These are phyloP conservation scores for Fusarium sp. DNA, from an alignment of 2,329 filamentous ascomycete genomes.

Conservation along the genomic window DNA sequence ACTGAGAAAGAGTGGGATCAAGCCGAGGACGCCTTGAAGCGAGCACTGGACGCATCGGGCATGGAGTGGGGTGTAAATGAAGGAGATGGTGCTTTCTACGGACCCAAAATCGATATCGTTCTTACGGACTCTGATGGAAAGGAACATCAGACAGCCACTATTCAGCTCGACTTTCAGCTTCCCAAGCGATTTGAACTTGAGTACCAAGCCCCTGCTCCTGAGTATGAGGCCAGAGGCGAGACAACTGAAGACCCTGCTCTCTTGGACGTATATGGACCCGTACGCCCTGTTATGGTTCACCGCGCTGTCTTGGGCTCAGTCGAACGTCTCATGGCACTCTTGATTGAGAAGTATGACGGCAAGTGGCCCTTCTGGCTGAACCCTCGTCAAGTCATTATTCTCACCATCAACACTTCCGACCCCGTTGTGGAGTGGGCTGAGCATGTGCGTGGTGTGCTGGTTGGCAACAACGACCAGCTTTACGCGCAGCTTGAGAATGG, in stretches of 20 bases:
- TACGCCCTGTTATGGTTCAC: constrained; percentile 82
- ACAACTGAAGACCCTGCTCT: constrained; percentile 60
- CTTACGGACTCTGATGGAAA: constrained; percentile 83
- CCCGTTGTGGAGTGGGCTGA: constrained; percentile 63
- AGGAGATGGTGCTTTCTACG: constrained; percentile 90
- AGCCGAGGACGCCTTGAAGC: constrained; percentile 54
- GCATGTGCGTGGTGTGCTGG: constrained; percentile 60
- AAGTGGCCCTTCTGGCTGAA: constrained; percentile 91
- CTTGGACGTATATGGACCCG: constrained; percentile 65
- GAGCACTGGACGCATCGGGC: constrained; percentile 71
- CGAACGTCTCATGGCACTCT: constrained; percentile 84
- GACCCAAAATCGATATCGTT: constrained; percentile 91
- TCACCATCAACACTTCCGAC: constrained; percentile 75
- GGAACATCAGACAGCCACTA: constrained; percentile 88
- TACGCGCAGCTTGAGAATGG: constrained; percentile 49
- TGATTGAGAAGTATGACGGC: constrained; percentile 85
- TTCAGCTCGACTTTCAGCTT: constrained; percentile 91
- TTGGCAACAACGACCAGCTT: constrained; percentile 55
- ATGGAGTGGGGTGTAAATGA: constrained; percentile 79
- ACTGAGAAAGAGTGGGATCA: constrained; percentile 70
- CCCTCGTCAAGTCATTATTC: constrained; percentile 78
- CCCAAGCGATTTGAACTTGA: constrained; percentile 83
- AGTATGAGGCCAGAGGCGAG: constrained; percentile 66
- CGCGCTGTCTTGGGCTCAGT: constrained; percentile 86
- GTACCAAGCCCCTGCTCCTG: constrained; percentile 77